These are phyloP conservation scores for Colletotrichum zoysiae DNA, from an alignment of 2,329 filamentous ascomycete species.

Conservation along the genomic window DNA sequence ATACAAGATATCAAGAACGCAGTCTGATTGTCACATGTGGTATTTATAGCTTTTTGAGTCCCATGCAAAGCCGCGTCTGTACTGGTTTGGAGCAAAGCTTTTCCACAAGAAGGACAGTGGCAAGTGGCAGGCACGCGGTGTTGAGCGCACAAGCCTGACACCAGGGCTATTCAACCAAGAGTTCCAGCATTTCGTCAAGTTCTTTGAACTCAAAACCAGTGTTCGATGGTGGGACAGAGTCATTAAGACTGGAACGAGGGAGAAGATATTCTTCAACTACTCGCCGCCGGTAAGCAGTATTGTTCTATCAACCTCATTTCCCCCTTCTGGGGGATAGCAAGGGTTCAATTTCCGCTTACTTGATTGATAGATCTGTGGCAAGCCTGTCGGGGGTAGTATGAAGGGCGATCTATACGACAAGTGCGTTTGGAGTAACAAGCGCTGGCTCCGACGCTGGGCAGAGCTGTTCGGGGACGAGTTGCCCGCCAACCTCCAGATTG, in stretches of 20 bases:
- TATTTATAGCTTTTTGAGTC: slow-evolving; percentile 75
- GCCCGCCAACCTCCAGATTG: slow-evolving; percentile 17
- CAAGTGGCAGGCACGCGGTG: slow-evolving; percentile 23
- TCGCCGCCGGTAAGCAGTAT: slow-evolving; percentile 57
- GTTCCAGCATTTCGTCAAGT: slow-evolving; percentile 63
- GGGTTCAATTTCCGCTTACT: not conserved
- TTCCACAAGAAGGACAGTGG: slow-evolving; percentile 55
- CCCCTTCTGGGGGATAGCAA: not conserved
- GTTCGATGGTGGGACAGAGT: slow-evolving; percentile 71
- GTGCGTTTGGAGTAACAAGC: slow-evolving; percentile 23
- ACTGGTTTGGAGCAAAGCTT: slow-evolving; percentile 69
- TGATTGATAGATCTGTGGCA: slow-evolving; percentile 32
- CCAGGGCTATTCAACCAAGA: slow-evolving; percentile 58
- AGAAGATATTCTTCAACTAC: slow-evolving; percentile 57
- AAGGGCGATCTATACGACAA: slow-evolving; percentile 10
- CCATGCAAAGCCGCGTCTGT: slow-evolving; percentile 68
- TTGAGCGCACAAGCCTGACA: slow-evolving; percentile 54
- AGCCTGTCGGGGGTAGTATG: slow-evolving; percentile 34
- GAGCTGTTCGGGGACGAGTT: slow-evolving; percentile 39
- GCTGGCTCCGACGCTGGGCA: slow-evolving; percentile 18
- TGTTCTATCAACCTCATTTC: not conserved
- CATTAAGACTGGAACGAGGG: slow-evolving; percentile 49
- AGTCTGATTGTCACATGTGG: not conserved
- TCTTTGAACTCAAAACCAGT: slow-evolving; percentile 70
- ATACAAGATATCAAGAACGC: not conserved